A percentile compares a stretch with the other conserved stretches of the same genome.
Evolutionary conservation across 805 yeast species (phyloP).

Genomic region (Metschnikowia aberdeeniae): DNA sequence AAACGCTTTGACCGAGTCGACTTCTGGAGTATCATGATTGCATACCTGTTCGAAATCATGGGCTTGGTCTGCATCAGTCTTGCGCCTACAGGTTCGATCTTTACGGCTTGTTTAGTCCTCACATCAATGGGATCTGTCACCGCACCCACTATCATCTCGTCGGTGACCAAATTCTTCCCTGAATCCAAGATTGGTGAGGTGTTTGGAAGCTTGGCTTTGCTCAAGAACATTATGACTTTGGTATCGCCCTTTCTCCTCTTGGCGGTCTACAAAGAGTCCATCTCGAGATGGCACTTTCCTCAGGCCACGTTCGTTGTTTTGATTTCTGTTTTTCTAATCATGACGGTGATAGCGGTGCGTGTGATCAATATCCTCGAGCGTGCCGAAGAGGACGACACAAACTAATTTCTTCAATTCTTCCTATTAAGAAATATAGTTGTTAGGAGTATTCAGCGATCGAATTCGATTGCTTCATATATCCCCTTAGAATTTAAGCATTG

Average conservation of each 20-base stretch:
- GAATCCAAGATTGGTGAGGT: conserved; percentile 62
- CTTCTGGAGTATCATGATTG: conserved; percentile 32
- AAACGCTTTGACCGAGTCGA: conserved; percentile 53
- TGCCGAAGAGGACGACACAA: conserved; percentile 9
- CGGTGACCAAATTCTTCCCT: conserved; percentile 58
- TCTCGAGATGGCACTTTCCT: conserved; percentile 26
- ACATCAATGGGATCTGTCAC: conserved; percentile 39
- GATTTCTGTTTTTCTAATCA: conserved; percentile 8
- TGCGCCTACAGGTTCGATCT: conserved; percentile 25
- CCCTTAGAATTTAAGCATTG: too few species aligned
- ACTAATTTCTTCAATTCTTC: too few species aligned
- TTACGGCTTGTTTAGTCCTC: conserved; percentile 33
- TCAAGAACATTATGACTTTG: conserved; percentile 48
- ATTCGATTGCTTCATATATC: too few species aligned
- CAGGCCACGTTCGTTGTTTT: conserved; percentile 24
- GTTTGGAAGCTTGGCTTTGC: conserved; percentile 64
- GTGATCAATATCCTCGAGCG: conserved; percentile 10
- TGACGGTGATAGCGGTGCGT: conserved; percentile 6
- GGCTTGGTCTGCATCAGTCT: conserved; percentile 34
- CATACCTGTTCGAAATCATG: conserved; percentile 36
- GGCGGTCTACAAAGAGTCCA: conserved; percentile 37
- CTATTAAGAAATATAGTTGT: too few species aligned
- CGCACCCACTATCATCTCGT: conserved; percentile 53
- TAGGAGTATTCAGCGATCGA: too few species aligned
- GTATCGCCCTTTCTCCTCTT: conserved; percentile 48